phyloP scores from a whole-genome alignment of 176 grass and related monocot genomes.

The Avena eriantha region DNA sequence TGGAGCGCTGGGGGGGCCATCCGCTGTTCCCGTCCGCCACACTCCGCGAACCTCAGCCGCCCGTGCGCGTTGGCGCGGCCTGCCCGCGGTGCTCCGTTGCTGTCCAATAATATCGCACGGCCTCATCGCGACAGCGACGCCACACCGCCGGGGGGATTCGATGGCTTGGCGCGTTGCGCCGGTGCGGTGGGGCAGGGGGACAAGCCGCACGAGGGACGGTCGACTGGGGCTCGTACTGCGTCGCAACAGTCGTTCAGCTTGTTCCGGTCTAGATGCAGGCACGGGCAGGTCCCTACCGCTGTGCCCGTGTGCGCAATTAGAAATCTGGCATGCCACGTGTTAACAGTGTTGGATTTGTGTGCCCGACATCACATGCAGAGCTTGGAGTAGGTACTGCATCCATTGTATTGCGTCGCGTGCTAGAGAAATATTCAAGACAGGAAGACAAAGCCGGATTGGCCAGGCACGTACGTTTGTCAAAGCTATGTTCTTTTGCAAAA shows the following conservation, averaged over 20 bases:
- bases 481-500: too few species aligned
- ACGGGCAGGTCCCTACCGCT: not conserved
- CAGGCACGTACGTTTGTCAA: not conserved
- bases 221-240: conserved; percentile 33
- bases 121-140: conserved; percentile 42
- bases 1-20: not conserved
- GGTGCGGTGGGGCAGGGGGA: conserved; percentile 42
- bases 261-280: conserved; percentile 7
- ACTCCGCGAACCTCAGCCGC: conserved; percentile 10
- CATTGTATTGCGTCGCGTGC: not conserved
- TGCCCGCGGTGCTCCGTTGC: not conserved
- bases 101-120: conserved; percentile 22
- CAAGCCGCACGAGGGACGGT: conserved; percentile 56
- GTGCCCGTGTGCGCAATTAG: not conserved
- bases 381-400: not conserved
- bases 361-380: not conserved
- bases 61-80: not conserved
- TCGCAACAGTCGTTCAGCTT: not conserved
- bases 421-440: not conserved
- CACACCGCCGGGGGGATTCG: conserved; percentile 34
- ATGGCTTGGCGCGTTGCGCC: conserved; percentile 41
- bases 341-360: not conserved
- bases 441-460: not conserved
- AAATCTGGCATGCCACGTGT: not conserved
- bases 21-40: not conserved